Evolutionary conservation across 2,329 filamentous ascomycete genomes (phyloP).

Genomic region (Chalaropsis ovoidea): DNA sequence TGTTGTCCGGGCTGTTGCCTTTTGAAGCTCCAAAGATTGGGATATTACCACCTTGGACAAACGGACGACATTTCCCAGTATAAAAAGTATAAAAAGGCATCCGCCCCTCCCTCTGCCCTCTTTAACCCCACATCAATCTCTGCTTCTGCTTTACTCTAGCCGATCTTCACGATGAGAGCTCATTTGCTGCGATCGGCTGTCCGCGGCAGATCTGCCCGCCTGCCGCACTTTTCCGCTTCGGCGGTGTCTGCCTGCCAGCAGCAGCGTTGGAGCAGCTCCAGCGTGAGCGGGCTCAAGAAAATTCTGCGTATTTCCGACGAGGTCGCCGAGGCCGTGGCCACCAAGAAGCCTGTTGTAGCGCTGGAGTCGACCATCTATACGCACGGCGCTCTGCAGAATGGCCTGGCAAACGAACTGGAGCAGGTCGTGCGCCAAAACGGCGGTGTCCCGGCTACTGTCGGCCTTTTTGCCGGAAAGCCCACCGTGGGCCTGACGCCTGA

Average conservation of each 20-base stretch:
- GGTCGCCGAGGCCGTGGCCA: constrained; percentile 63
- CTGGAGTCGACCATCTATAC: constrained; percentile 97
- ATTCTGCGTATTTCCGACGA: constrained; percentile 70
- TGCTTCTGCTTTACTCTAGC: neutral
- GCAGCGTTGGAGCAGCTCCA: constrained; percentile 24
- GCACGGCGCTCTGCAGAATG: constrained; percentile 72
- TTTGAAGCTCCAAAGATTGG: neutral
- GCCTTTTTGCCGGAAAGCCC: constrained; percentile 72
- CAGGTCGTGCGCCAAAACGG: constrained; percentile 71
- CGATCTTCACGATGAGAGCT: constrained; percentile 1
- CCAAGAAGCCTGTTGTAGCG: constrained; percentile 74
- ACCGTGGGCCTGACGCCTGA: constrained; percentile 64
- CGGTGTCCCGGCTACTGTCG: constrained; percentile 81
- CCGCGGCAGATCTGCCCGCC: constrained; percentile 2
- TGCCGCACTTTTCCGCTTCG: constrained; percentile 1
- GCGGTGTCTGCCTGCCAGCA: constrained; percentile 7
- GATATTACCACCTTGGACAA: neutral
- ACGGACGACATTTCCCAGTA: neutral
- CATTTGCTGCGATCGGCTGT: constrained; percentile 14
- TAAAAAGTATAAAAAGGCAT: constrained; percentile 1
- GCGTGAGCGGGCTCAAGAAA: constrained; percentile 32
- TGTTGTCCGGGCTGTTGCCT: neutral
- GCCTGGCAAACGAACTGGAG: constrained; percentile 67
- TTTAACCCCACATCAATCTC: neutral
- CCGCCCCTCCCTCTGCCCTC: neutral